Conservation (phyloP, 2,329 filamentous ascomycete species). For the Diaporthe destruens region DNA sequence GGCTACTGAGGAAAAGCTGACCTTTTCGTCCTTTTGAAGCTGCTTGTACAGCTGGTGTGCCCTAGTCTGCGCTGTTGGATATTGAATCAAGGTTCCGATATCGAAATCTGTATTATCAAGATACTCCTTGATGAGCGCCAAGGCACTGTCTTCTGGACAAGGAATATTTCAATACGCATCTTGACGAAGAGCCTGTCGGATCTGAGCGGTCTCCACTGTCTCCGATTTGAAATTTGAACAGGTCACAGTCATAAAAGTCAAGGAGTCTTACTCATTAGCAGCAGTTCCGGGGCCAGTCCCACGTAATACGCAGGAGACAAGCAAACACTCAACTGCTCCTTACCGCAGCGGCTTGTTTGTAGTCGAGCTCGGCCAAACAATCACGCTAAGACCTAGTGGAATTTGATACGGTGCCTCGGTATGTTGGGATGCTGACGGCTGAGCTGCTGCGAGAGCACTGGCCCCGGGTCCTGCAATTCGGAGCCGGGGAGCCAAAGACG, state of each 20-base stretch:
- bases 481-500: slow-evolving; percentile 43
- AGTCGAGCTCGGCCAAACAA: slow-evolving; percentile 36
- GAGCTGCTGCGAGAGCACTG: neutral
- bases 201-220: neutral
- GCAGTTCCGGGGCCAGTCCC: neutral
- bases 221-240: slow-evolving; percentile 34
- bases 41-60: slow-evolving; percentile 44
- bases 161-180: slow-evolving; percentile 34
- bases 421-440: neutral
- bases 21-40: slow-evolving; percentile 37
- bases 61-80: slow-evolving; percentile 42
- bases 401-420: neutral
- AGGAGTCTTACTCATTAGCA: neutral
- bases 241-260: slow-evolving; percentile 13
- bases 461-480: neutral
- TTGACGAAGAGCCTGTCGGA: neutral
- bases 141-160: slow-evolving; percentile 44
- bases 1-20: slow-evolving; percentile 44
- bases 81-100: slow-evolving; percentile 42
- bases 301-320: no score
- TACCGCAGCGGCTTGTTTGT: slow-evolving; percentile 23
- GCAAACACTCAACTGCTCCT: neutral
- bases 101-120: slow-evolving; percentile 45
- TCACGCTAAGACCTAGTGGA: neutral
- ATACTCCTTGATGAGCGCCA: slow-evolving; percentile 48